Evolutionary conservation across 306 rosid genomes (phyloP).

Genomic region (Acacia melanoxylon): DNA sequence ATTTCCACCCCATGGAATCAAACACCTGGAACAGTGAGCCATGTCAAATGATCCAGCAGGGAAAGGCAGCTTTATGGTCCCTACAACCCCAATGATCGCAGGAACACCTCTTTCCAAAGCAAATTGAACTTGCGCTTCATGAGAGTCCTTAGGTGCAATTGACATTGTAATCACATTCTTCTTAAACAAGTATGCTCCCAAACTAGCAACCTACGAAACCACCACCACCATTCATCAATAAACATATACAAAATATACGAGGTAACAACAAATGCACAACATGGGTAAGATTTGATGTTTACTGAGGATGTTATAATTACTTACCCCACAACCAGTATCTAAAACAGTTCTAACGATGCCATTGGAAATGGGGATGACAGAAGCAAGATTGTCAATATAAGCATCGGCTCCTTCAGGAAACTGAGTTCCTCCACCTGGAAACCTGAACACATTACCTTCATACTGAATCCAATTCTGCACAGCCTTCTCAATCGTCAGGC

Average conservation of each 20-base stretch:
- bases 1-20: constrained; percentile 56
- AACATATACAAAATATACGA: background rate
- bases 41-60: constrained; percentile 58
- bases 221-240: constrained; percentile 1
- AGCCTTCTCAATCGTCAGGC: constrained; percentile 3
- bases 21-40: constrained; percentile 67
- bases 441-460: constrained; percentile 8
- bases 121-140: constrained; percentile 68
- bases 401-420: constrained; percentile 17
- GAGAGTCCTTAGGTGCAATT: constrained; percentile 62
- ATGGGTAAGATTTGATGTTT: background rate
- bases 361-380: background rate
- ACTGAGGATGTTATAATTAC: background rate
- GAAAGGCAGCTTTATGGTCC: constrained; percentile 55
- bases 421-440: constrained; percentile 15
- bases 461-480: constrained; percentile 16
- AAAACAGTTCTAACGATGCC: constrained; percentile 10
- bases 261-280: background rate
- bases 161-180: constrained; percentile 58
- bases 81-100: constrained; percentile 55
- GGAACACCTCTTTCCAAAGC: constrained; percentile 72
- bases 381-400: background rate
- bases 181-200: constrained; percentile 54
- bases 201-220: constrained; percentile 53
- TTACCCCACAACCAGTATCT: constrained; percentile 18